These are phyloP conservation scores for Penicillium argentinense DNA, from an alignment of 495 filamentous ascomycete species.

Conservation along the genomic window DNA sequence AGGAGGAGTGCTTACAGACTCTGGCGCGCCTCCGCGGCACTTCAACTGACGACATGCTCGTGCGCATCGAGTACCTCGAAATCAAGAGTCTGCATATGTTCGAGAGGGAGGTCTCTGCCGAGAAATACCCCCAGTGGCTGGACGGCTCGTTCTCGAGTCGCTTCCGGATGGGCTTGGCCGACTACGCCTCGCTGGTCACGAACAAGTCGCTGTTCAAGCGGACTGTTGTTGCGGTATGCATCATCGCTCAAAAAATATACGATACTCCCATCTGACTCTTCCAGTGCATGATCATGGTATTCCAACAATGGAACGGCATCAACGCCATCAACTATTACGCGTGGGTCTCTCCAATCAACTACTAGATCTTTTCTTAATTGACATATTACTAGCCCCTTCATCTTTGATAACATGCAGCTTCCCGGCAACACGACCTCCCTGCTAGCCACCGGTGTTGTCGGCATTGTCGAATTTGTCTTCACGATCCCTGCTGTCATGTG, in stretches of 20 bases:
- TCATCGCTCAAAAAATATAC: no score
- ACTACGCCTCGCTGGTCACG: slow-evolving; percentile 33
- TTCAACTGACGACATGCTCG: slow-evolving; percentile 59
- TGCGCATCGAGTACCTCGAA: slow-evolving; percentile 77
- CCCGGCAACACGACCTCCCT: slow-evolving; percentile 57
- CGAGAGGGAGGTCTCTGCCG: slow-evolving; percentile 67
- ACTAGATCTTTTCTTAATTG: not conserved
- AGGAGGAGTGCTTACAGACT: slow-evolving; percentile 39
- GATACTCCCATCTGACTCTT: not conserved
- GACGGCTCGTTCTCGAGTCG: slow-evolving; percentile 30
- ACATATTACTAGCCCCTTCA: slow-evolving; percentile 27
- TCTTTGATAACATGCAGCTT: slow-evolving; percentile 37
- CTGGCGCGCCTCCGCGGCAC: slow-evolving; percentile 61
- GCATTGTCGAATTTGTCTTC: slow-evolving; percentile 72
- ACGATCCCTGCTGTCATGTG: slow-evolving; percentile 68
- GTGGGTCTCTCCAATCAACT: not conserved
- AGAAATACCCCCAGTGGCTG: slow-evolving; percentile 33
- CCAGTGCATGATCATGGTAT: slow-evolving; percentile 40
- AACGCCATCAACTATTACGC: slow-evolving; percentile 39
- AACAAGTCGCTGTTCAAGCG: slow-evolving; percentile 39
- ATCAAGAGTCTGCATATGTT: slow-evolving; percentile 76
- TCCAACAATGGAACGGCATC: slow-evolving; percentile 66
- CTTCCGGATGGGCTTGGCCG: slow-evolving; percentile 31
- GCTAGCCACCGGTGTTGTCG: slow-evolving; percentile 72
- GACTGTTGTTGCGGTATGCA: slow-evolving; percentile 33